Percentiles rank a stretch among this genome's conserved stretches.
Evolutionary conservation across 2,329 filamentous ascomycete genomes (phyloP).

Genomic region (Kalaharituber pfeilii): DNA sequence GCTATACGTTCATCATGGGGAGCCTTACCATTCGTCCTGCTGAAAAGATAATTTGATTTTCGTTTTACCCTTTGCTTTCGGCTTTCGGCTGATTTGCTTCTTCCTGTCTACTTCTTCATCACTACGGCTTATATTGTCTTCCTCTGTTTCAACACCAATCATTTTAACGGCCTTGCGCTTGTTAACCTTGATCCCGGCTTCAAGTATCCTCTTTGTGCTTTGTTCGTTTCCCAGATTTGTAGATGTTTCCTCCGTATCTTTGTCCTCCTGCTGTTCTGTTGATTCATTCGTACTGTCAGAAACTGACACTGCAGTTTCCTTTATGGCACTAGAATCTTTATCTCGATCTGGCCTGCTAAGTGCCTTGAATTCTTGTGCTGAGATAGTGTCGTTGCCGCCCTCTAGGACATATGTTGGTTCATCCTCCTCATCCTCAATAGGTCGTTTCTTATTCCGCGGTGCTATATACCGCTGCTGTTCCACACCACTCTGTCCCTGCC

Average conservation of each 20-base stretch:
- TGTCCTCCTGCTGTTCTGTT: not conserved
- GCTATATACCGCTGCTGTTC: constrained; percentile 33
- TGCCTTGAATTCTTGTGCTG: not conserved
- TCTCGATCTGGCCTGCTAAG: not conserved
- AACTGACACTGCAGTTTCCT: too few species aligned
- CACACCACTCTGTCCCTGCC: constrained; percentile 24
- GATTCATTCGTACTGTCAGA: too few species aligned
- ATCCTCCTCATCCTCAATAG: constrained; percentile 57
- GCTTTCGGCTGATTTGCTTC: constrained; percentile 18
- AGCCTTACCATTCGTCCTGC: constrained; percentile 38
- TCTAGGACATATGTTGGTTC: constrained; percentile 54
- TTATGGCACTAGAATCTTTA: too few species aligned
- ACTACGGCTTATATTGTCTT: constrained; percentile 16
- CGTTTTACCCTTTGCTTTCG: constrained; percentile 20
- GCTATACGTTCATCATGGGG: too few species aligned
- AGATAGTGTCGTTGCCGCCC: constrained; percentile 31
- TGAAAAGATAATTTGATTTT: constrained; percentile 49
- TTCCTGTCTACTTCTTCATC: constrained; percentile 2
- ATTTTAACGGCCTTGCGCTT: constrained; percentile 41
- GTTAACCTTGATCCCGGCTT: constrained; percentile 31
- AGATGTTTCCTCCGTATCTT: not conserved
- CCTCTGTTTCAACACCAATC: constrained; percentile 29
- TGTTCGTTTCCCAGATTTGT: not conserved
- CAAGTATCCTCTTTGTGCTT: constrained; percentile 22
- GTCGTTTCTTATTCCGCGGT: constrained; percentile 34